Evolutionary conservation across 805 yeast genomes (phyloP).

Genomic region (Candida sakaeoensis): DNA sequence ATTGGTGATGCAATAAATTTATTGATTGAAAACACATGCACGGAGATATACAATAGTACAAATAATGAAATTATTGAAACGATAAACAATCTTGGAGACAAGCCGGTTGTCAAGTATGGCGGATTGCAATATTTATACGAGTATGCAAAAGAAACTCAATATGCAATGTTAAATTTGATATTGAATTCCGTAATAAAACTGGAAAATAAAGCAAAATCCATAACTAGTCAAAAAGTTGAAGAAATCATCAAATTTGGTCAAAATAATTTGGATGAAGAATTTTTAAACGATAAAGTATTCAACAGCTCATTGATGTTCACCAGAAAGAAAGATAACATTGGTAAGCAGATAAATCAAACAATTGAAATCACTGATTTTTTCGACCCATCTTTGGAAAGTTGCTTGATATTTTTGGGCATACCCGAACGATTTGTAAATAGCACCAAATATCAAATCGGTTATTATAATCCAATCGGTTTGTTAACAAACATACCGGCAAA

Average conservation of each 20-base stretch:
- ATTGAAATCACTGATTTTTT: slow-evolving; percentile 71
- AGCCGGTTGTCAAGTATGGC: slow-evolving; percentile 50
- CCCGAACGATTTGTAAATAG: slow-evolving; percentile 25
- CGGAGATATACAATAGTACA: slow-evolving; percentile 58
- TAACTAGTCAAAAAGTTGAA: slow-evolving; percentile 59
- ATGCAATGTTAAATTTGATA: slow-evolving; percentile 62
- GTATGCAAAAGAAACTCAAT: slow-evolving; percentile 69
- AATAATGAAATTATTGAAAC: slow-evolving; percentile 49
- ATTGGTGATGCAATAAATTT: slow-evolving; percentile 58
- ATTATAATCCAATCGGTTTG: slow-evolving; percentile 30
- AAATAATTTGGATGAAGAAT: slow-evolving; percentile 59
- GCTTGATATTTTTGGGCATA: slow-evolving; percentile 44
- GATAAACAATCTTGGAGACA: slow-evolving; percentile 48
- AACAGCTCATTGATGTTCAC: slow-evolving; percentile 80
- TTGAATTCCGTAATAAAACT: slow-evolving; percentile 57
- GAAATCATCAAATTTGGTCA: slow-evolving; percentile 62
- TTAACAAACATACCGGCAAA: slow-evolving; percentile 27
- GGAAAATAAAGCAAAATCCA: slow-evolving; percentile 64
- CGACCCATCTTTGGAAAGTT: slow-evolving; percentile 68
- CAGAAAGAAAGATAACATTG: slow-evolving; percentile 59
- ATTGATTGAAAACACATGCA: slow-evolving; percentile 58
- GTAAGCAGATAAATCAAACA: slow-evolving; percentile 54
- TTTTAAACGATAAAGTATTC: slow-evolving; percentile 57
- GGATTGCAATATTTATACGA: slow-evolving; percentile 65
- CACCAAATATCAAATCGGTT: slow-evolving; percentile 25